Percentiles rank a stretch among this genome's conserved stretches.
phyloP scores from a whole-genome alignment of 257 asterid genomes.

The Nicotiana noctiflora region DNA sequence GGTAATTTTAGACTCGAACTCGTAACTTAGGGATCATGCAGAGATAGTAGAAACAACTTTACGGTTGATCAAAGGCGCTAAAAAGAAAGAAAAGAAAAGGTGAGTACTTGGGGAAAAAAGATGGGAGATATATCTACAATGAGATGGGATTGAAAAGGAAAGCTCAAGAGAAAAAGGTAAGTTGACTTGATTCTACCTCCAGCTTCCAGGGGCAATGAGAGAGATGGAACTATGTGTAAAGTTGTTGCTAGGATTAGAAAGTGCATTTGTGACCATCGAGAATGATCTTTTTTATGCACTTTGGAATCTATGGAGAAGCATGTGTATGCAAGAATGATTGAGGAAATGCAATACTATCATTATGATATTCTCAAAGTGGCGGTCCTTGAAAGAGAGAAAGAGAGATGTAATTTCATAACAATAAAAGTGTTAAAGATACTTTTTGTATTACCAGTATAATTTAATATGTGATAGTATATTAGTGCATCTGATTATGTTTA shows the following conservation, averaged over 20 bases:
- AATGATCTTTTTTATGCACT: slow-evolving; percentile 9
- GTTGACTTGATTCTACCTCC: slow-evolving; percentile 8
- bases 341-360: slow-evolving; percentile 9
- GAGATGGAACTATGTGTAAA: not conserved
- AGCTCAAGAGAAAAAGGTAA: not conserved
- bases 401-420: too few relatives aligned
- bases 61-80: too few relatives aligned
- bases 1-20: too few relatives aligned
- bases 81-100: not conserved
- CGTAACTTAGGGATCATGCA: rapidly evolving
- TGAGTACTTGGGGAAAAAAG: not conserved
- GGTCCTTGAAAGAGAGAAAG: slow-evolving; percentile 14
- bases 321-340: slow-evolving; percentile 11
- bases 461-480: too few relatives aligned
- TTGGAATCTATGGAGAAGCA: slow-evolving; percentile 14
- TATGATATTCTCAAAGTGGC: slow-evolving; percentile 15
- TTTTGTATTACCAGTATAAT: too few relatives aligned
- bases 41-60: rapidly evolving
- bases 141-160: not conserved
- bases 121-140: not conserved
- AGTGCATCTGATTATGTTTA: too few relatives aligned
- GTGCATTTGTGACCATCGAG: not conserved
- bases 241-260: not conserved
- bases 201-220: not conserved
- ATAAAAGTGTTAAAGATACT: too few relatives aligned